A percentile compares a stretch with the other conserved stretches of the same genome.
These are phyloP conservation scores for Starmerella vaccinii DNA, from an alignment of 805 yeast genomes.

Conservation along the genomic window DNA sequence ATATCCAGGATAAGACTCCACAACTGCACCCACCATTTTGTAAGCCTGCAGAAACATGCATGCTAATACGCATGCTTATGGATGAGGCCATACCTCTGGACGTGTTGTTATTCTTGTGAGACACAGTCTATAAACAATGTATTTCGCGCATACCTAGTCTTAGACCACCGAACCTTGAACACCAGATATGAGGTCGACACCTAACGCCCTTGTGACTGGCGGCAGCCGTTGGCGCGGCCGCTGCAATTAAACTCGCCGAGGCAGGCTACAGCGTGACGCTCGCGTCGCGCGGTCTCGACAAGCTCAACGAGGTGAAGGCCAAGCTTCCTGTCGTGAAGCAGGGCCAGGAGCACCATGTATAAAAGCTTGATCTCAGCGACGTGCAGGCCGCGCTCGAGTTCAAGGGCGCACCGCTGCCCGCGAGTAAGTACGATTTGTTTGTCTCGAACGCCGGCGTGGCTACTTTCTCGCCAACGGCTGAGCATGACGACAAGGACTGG, in stretches of 20 bases:
- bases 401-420: background rate
- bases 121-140: too few relatives aligned
- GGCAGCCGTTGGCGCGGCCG: constrained; percentile 54
- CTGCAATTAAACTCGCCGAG: constrained; percentile 41
- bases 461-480: background rate
- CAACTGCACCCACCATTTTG: too few relatives aligned
- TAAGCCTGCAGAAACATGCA: too few relatives aligned
- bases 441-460: background rate
- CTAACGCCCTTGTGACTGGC: constrained; percentile 40
- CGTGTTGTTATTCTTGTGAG: too few relatives aligned
- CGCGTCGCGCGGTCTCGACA: constrained; percentile 38
- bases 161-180: too few relatives aligned
- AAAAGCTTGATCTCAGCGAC: background rate
- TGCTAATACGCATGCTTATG: too few relatives aligned
- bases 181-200: too few relatives aligned
- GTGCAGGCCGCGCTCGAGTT: background rate
- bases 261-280: constrained; percentile 46
- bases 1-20: too few relatives aligned
- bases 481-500: background rate
- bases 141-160: background rate
- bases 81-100: too few relatives aligned
- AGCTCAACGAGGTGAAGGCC: constrained; percentile 4
- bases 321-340: background rate
- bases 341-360: background rate
- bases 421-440: background rate